Base-by-base conservation (phyloP, 2,329 filamentous ascomycete species). In the Esteya vermicola region DNA sequence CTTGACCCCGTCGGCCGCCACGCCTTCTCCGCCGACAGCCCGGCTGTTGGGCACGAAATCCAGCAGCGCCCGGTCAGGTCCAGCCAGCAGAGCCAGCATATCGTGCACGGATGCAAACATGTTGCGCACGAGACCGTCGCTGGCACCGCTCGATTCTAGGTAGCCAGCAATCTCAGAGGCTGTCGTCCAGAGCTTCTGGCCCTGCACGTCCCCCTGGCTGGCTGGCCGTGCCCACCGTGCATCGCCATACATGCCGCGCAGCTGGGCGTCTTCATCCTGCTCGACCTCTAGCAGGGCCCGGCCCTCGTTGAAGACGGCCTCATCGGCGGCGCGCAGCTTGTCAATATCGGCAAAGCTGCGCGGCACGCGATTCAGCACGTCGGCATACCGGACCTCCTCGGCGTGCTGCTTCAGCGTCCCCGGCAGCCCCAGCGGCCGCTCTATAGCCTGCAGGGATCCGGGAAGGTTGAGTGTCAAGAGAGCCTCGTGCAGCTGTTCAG, bases 341-440 rank as follows among this genome's bases (percentile, higher is more conserved):
- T 88, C 80, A 1, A 88, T 93, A 48, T 96, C 89, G 6, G 83
- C 78, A 45, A 96, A 84, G 6, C 84, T 85, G 39, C 78, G 73
- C 39, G 83, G 75, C 0, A 96, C 62, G 22, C 83, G 70, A 41
- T 81, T 77, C 25, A 94, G 65, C 0, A 85, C 89, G 52, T 94
- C 86, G 41, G 88, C 83, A 55, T 96, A 89, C 18, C 88, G 73
- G 36, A 98, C 81, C 54, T 96, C 91, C 54, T 96, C 89, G 0
- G 89, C 89, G 50, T 95, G 91, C 19, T 91, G 84, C 3, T 86
- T 73, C 2, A 98, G 62, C 14, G 77, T 83, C 1, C 85, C 84
- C 1, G 91, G 91, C 4, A 98, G 60, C 0, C 91, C 91, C 0
- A 98, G 68, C 0, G 91, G 91, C 55, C 95, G 96, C 55, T 98